Base-by-base conservation (phyloP, 129 eudicot genomes). In the Helichrysum umbraculigerum region DNA sequence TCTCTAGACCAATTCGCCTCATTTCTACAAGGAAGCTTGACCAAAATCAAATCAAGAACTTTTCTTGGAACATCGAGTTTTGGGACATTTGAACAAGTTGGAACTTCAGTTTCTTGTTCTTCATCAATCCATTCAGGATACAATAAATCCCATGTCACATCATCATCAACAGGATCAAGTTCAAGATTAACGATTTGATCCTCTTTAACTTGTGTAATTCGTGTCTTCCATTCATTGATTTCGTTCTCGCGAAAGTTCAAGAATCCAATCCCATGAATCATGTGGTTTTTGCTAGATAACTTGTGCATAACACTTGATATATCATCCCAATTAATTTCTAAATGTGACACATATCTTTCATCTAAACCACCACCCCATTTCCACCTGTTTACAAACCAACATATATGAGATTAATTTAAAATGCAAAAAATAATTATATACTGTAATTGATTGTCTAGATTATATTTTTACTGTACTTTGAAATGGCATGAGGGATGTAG, bases 61-160 rank as follows among this genome's bases (percentile, higher is more conserved):
- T 88, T 69, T 82, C 88, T 20, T 76, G 82, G 65, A 10, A 69
- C 75, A 0, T 61, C 81, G 68, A 87, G 74, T 63, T 76, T 85
- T 3, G 98, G 98, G 17, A 93, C 59, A 64, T 76, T 75, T 7
- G 91, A 93, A 78, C 98, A 93, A 7, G 76, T 78, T 21, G 98
- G 98, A 42, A 93, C 79, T 77, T 90, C 91, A n/a, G 83, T 86
- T 78, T 88, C 93, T 70, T 90, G 96, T 82, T 93, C 98, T 81
- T 93, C 98, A 56, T 93, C 98, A 14, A 93, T 85, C 98, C 98
- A 93, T 78, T 93, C 98, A 9, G 97, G 98, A 81, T 86, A 93
- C 33, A 93, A 35, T 21, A 88, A 66, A 61, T 93, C 96, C 98
- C 98, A 93, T 4, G 96, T 87, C 12, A 93, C 72, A 58, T 85